Evolutionary conservation across 2,329 filamentous ascomycete genomes (phyloP).

Genomic region (Diaporthe aspalathi): DNA sequence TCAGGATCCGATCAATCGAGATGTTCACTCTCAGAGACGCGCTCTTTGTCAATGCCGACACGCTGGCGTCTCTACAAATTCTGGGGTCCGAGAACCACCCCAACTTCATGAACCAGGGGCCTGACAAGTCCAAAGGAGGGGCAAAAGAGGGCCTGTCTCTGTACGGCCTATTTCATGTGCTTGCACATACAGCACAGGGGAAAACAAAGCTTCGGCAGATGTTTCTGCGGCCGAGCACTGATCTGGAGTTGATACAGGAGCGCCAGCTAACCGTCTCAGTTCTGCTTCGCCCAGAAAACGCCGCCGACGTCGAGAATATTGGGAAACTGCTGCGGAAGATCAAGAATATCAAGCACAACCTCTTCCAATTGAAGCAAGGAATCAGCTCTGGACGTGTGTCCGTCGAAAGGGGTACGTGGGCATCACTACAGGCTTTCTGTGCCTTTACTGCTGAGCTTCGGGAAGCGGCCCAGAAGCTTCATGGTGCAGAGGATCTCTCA

Average conservation of each 20-base stretch:
- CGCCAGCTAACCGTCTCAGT: conserved; percentile 77
- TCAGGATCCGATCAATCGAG: conserved; percentile 72
- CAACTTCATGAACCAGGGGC: conserved; percentile 80
- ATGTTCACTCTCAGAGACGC: conserved; percentile 76
- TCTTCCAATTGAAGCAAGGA: conserved; percentile 81
- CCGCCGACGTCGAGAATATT: conserved; percentile 64
- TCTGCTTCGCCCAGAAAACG: conserved; percentile 77
- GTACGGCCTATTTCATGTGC: conserved; percentile 82
- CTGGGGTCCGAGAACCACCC: conserved; percentile 85
- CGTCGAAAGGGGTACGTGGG: conserved; percentile 77
- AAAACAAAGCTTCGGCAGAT: conserved; percentile 78
- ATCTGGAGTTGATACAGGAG: conserved; percentile 74
- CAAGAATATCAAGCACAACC: conserved; percentile 77
- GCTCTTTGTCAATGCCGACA: conserved; percentile 86
- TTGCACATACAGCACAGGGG: conserved; percentile 84
- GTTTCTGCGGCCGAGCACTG: conserved; percentile 82
- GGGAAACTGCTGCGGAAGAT: conserved; percentile 74
- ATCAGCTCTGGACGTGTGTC: conserved; percentile 66
- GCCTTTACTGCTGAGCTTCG: conserved; percentile 77
- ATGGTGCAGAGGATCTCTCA: conserved; percentile 61
- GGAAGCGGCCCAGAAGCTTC: conserved; percentile 69
- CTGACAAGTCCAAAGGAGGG: conserved; percentile 68
- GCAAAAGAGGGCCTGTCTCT: conserved; percentile 86
- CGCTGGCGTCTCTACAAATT: conserved; percentile 85
- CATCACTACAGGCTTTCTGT: conserved; percentile 76